Evolutionary conservation across 345 rosid genomes (phyloP), one percentile per base, ranked within the genome.

Genomic region (Salix koriyanagi): DNA sequence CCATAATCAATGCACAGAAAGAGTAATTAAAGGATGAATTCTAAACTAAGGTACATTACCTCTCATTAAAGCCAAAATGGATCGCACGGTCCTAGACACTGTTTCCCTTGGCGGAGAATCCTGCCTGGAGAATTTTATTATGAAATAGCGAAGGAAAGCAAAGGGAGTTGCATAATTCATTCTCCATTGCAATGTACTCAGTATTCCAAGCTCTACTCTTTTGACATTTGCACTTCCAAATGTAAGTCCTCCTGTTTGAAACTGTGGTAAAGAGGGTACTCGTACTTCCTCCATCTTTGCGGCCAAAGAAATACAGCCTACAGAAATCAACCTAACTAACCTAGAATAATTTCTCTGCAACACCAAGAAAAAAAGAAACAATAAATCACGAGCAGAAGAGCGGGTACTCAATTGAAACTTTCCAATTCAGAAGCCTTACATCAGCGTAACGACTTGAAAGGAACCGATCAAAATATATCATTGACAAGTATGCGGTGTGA

Each of bases 281-380:
- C 87, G 84, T 42, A 85, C 87, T 84, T 96, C 97, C 84, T 92
- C 97, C 32, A 96, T 90, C 88, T 96, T 96, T 44, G 98, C 97
- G 72, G 99, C 95, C 42, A 96, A 67, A 48, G 98, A 92, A 76
- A 96, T 90, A 48, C 98, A 96, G 39, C 95, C 85, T 15, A 92
- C 94, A 15, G 97, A 89, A 42, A 89, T 83, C 23, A 96, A 91
- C 79, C 87, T 97, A 74, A 88, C 86, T 90, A 83, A 91, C 99
- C 99, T 91, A 41, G 92, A 89, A 84, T 87, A 86, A 62, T 86
- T 91, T 25, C 75, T 76, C 79, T 89, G 91, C 61, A 32, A 72
- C 11, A 72, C 23, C 18, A 36, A 36, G 36, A 18, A 28, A 52
- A 36, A 32, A 79, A 28, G 1, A 30, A 7, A 64, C 48, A 67